Conservation (phyloP, 441 rosid species). For the Melastoma candidum region DNA sequence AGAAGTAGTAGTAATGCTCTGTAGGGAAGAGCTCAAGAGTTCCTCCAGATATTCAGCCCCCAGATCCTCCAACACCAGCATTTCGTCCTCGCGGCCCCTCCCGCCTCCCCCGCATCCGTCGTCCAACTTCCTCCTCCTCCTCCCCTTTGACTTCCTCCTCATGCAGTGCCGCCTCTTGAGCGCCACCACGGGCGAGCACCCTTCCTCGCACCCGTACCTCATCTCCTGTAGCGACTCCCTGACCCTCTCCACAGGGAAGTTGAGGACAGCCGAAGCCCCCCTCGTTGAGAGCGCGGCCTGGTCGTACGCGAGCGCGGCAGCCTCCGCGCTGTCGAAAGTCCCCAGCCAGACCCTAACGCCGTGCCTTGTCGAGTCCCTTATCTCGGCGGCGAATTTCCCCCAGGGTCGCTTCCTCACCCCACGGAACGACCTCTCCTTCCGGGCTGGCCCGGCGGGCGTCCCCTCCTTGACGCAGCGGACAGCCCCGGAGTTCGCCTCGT, state of each 20-base stretch:
- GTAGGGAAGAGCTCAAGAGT: slow-evolving; percentile 31
- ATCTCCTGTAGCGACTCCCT: slow-evolving; percentile 61
- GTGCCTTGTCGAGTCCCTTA: slow-evolving; percentile 73
- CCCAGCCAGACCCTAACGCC: slow-evolving; percentile 87
- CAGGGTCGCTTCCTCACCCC: slow-evolving; percentile 81
- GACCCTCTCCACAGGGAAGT: slow-evolving; percentile 61
- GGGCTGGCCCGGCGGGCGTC: neutral
- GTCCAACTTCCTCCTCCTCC: slow-evolving; percentile 20
- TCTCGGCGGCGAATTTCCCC: slow-evolving; percentile 94
- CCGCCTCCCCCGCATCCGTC: slow-evolving; percentile 15
- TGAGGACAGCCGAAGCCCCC: slow-evolving; percentile 57
- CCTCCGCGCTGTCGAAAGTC: slow-evolving; percentile 72
- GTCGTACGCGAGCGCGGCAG: slow-evolving; percentile 78
- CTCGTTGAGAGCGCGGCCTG: slow-evolving; percentile 81
- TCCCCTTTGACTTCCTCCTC: slow-evolving; percentile 34
- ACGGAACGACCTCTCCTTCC: slow-evolving; percentile 48
- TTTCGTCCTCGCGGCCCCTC: slow-evolving; percentile 15
- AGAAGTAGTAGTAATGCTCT: no score
- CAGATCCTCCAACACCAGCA: slow-evolving; percentile 63
- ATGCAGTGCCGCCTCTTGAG: slow-evolving; percentile 62
- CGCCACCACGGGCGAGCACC: slow-evolving; percentile 75
- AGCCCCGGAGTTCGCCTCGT: slow-evolving; percentile 34
- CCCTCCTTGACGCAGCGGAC: neutral
- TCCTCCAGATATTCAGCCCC: slow-evolving; percentile 69
- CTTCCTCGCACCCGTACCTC: slow-evolving; percentile 48